These are phyloP conservation scores for Candida golubevii DNA, from an alignment of 805 yeast genomes.

Conservation along the genomic window DNA sequence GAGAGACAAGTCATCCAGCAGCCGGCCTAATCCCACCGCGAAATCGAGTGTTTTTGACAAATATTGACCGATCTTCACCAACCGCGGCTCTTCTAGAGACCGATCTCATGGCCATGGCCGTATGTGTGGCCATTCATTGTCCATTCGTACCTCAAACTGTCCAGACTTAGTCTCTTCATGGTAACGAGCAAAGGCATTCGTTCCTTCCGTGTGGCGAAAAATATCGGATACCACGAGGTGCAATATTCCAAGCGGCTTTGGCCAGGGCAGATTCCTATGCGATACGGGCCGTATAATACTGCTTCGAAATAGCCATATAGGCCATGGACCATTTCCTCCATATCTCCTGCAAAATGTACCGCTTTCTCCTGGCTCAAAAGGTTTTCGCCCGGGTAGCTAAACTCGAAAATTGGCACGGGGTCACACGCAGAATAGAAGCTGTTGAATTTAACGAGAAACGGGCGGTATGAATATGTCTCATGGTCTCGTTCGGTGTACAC, in stretches of 20 bases:
- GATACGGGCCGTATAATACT: conserved; percentile 55
- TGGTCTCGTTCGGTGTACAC: conserved; percentile 48
- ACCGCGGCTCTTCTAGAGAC: too few relatives aligned
- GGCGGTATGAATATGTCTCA: conserved; percentile 10
- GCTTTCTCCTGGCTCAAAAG: conserved; percentile 12
- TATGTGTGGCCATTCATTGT: conserved; percentile 8
- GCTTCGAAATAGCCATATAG: conserved; percentile 74
- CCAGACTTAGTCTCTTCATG: conserved; percentile 9
- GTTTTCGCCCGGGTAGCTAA: conserved; percentile 46
- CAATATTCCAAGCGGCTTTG: conserved; percentile 20
- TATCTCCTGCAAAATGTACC: conserved; percentile 38
- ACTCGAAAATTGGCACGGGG: conserved; percentile 56
- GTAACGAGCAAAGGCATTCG: conserved; percentile 4
- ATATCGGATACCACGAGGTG: conserved; percentile 36
- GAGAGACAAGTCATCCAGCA: too few relatives aligned
- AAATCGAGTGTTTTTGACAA: too few relatives aligned
- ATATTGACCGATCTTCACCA: too few relatives aligned
- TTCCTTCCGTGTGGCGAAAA: conserved; percentile 26
- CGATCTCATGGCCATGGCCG: conserved; percentile 1
- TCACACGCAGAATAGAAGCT: conserved; percentile 26
- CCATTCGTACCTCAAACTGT: conserved; percentile 12
- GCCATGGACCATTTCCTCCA: conserved; percentile 46
- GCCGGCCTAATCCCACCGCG: too few relatives aligned
- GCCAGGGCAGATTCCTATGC: conserved; percentile 40
- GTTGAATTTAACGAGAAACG: conserved; percentile 21